phyloP scores from a whole-genome alignment of 169 alveolate species.

The Babesia ovata region DNA sequence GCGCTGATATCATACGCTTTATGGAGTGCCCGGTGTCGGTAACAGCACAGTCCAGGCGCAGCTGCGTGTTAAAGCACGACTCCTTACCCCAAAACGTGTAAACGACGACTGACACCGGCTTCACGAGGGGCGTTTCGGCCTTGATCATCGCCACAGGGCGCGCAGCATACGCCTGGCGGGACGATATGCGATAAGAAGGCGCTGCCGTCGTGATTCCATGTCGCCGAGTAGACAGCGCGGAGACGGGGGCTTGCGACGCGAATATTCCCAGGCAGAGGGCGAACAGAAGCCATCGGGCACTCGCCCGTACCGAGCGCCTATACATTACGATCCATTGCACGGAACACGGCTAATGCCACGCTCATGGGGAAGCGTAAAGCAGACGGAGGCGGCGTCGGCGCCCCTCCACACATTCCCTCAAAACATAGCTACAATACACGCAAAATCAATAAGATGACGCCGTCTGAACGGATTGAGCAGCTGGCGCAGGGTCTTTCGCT shows the following conservation, averaged over 20 bases:
- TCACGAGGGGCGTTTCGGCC: not conserved
- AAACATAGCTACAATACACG: not conserved
- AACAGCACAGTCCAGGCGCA: conserved; percentile 8
- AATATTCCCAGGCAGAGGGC: not conserved
- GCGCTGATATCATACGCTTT: conserved; percentile 14
- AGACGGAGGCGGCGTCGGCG: not conserved
- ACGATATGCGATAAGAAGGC: not conserved
- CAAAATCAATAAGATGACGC: not conserved
- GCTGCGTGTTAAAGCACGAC: conserved; percentile 53
- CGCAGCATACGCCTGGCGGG: not conserved
- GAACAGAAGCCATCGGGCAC: not conserved
- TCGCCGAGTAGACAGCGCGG: not conserved
- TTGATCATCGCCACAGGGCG: not conserved
- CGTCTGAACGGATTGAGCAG: not conserved
- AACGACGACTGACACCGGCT: conserved; percentile 46
- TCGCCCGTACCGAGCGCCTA: not conserved
- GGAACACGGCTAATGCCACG: not conserved
- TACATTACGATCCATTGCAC: conserved; percentile 5
- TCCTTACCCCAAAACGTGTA: conserved; percentile 64
- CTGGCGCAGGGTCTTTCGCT: not conserved
- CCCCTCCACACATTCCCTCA: not conserved
- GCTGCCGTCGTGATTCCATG: conserved; percentile 8
- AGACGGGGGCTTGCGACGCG: not conserved
- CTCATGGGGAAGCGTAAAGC: not conserved
- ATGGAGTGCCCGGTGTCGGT: conserved; percentile 31